Evolutionary conservation across 495 filamentous ascomycete species (phyloP).

Genomic region (Annulohypoxylon moriforme): DNA sequence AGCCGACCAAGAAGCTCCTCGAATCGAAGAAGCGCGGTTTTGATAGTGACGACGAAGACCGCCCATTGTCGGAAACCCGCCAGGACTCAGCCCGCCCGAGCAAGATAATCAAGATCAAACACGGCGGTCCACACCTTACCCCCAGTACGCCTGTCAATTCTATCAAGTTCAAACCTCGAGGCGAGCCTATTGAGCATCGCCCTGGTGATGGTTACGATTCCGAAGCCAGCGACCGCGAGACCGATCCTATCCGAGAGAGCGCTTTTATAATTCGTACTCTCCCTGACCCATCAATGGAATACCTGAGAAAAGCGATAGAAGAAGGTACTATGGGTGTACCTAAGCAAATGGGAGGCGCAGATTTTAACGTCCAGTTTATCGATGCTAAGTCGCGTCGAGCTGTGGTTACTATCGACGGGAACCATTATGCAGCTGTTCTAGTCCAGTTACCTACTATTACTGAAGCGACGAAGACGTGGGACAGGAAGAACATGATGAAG

Average conservation of each 20-base stretch:
- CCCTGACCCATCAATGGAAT: constrained; percentile 86
- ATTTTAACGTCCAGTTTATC: constrained; percentile 82
- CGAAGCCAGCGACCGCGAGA: constrained; percentile 90
- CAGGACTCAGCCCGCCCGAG: constrained; percentile 38
- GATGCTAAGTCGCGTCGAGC: constrained; percentile 78
- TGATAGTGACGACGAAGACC: constrained; percentile 57
- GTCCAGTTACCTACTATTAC: constrained; percentile 92
- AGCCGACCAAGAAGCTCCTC: constrained; percentile 59
- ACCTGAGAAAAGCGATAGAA: constrained; percentile 74
- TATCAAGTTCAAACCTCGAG: constrained; percentile 66
- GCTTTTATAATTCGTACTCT: constrained; percentile 90
- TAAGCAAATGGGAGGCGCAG: constrained; percentile 69
- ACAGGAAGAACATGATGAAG: constrained; percentile 91
- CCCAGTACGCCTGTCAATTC: constrained; percentile 52
- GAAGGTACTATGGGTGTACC: constrained; percentile 77
- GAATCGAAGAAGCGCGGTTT: constrained; percentile 57
- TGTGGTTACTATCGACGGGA: constrained; percentile 73
- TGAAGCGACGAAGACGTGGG: constrained; percentile 97
- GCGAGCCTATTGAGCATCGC: constrained; percentile 70
- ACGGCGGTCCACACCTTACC: not conserved
- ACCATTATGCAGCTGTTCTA: constrained; percentile 80
- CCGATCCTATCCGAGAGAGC: constrained; percentile 86
- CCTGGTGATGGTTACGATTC: constrained; percentile 93
- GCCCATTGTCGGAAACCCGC: constrained; percentile 45
- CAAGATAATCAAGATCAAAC: constrained; percentile 59